Conservation (phyloP, 768 basidiomycete species). For the Kockovaella imperatae region DNA sequence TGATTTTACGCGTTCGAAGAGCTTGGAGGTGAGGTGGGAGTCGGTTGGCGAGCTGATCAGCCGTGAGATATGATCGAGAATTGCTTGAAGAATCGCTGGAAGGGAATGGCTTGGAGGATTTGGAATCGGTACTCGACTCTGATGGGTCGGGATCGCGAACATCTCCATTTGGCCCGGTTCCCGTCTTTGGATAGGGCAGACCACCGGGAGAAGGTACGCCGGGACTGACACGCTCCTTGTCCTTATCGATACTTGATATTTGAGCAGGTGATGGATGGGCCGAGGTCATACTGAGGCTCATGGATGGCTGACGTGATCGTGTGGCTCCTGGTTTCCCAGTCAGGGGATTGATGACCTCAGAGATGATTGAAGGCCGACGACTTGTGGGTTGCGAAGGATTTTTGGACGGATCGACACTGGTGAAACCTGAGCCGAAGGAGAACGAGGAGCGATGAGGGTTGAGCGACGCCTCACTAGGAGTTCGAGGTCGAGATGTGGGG, state of each 20-base stretch:
- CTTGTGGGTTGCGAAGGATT: not conserved
- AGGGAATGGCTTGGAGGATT: constrained; percentile 6
- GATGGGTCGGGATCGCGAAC: no score
- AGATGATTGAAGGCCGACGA: constrained; percentile 18
- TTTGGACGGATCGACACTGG: not conserved
- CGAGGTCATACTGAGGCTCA: constrained; percentile 12
- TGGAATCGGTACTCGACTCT: constrained; percentile 9
- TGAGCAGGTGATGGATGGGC: not conserved
- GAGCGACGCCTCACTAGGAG: constrained; percentile 31
- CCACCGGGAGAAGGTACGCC: constrained; percentile 1
- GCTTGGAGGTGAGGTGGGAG: constrained; percentile 53
- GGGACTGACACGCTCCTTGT: constrained; percentile 5
- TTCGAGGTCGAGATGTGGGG: constrained; percentile 35
- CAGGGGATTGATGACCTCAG: constrained; percentile 36
- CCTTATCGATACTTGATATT: constrained; percentile 14
- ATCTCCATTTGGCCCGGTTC: no score
- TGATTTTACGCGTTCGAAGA: constrained; percentile 39
- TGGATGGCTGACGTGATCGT: constrained; percentile 15
- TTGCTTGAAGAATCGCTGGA: not conserved
- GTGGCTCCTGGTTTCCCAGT: constrained; percentile 29
- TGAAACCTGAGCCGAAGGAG: constrained; percentile 1
- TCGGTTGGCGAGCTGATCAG: constrained; percentile 49
- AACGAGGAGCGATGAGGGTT: constrained; percentile 25
- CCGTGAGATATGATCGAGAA: constrained; percentile 11
- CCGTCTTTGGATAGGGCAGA: constrained; percentile 15